Evolutionary conservation across 139 green algal genomes (phyloP), one percentile per base, ranked within the genome.

Genomic region (Diplosphaera chodatii): DNA sequence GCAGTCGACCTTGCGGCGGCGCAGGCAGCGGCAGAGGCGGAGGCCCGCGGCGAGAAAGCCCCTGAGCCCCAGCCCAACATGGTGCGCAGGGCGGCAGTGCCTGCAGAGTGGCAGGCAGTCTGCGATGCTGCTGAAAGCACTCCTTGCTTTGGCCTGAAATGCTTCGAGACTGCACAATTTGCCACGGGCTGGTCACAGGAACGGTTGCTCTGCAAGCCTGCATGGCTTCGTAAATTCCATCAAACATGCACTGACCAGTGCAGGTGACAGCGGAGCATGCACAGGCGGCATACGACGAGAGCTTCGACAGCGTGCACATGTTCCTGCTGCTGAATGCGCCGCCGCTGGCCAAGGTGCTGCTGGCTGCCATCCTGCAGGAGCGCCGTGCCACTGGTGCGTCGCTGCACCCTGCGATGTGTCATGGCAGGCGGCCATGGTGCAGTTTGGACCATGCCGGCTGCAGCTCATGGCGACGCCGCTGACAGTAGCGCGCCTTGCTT

Each of bases 301-400:
- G 84, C 74, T 89, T 88, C 80, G 76, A 75, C 55, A 74, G 77
- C 18, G 48, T 84, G 32, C 84, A 92, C 75, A 85, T 88, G 73
- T 81, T 81, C 64, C 77, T 91, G 76, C 74, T 95, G 73, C 59
- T 74, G 0, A 67, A 72, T 5, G 70, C 70, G 40, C 82, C 78
- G 63, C 71, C 68, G 25, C 74, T 85, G 67, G 84, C 91, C 63
- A 88, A 87, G 78, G 34, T 92, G 41, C 40, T 90, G 66, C 83
- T 96, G 72, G 83, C 77, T 10, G 84, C 78, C 5, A 65, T 96
- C 25, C 70, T 87, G 48, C 66, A 93, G 55, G 89, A 96, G 79
- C 72, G 68, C 0, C 74, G 88, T 8, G 83, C 84, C 28, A 80
- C 71, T n/a, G 86, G 84, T 74, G 59, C 16, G 73, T 78, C 25